phyloP scores from a whole-genome alignment of 2,329 filamentous ascomycete species.

The Xylaria sp. region DNA sequence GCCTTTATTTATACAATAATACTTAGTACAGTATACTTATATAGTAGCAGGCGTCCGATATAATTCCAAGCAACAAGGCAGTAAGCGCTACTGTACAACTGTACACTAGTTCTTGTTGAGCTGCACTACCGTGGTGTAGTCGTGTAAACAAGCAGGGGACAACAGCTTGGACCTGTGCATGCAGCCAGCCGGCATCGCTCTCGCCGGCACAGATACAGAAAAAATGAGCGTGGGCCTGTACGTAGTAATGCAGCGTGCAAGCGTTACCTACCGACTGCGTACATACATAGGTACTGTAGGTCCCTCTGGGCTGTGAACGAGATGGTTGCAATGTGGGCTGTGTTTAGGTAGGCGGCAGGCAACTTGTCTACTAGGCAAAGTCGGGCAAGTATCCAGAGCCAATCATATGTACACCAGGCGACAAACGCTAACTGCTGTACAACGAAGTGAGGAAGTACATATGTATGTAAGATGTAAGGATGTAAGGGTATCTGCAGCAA shows the following conservation, averaged over 20 bases:
- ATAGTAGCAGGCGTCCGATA: not conserved
- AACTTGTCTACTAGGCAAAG: not conserved
- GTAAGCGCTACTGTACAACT: not conserved
- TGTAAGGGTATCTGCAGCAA: conserved; percentile 6
- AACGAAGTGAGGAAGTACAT: not conserved
- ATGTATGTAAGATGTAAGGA: too few species aligned
- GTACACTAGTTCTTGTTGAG: not conserved
- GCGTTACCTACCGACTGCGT: too few species aligned
- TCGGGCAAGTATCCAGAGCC: not conserved
- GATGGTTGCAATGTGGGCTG: conserved; percentile 3
- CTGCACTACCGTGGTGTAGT: not conserved
- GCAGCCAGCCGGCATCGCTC: not conserved
- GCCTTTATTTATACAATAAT: too few species aligned
- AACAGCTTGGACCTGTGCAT: not conserved
- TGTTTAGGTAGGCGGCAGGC: conserved; percentile 29
- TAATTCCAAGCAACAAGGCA: not conserved
- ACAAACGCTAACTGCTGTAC: conserved; percentile 16
- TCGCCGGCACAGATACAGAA: too few species aligned
- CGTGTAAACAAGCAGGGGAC: not conserved
- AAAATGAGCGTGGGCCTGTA: too few species aligned
- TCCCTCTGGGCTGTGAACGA: too few species aligned
- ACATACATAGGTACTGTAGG: too few species aligned
- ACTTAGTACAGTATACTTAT: not conserved
- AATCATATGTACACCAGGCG: conserved; percentile 21
- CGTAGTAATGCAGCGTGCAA: not conserved